Evolutionary conservation across 345 rosid genomes (phyloP).

Genomic region (Combretum micranthum): DNA sequence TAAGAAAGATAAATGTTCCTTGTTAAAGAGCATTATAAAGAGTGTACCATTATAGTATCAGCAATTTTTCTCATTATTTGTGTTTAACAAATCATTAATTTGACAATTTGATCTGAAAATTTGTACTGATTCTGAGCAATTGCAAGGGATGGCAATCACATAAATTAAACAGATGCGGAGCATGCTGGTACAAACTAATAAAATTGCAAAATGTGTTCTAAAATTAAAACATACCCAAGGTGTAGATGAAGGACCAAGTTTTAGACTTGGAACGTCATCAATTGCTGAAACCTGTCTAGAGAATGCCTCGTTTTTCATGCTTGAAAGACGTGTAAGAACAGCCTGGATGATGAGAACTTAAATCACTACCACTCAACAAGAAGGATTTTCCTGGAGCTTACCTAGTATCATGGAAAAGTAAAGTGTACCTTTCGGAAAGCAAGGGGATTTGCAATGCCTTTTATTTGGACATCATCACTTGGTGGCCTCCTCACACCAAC

Average conservation of each 20-base stretch:
- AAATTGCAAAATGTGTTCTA: too few species aligned
- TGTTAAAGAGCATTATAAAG: background rate
- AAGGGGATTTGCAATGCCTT: slow-evolving; percentile 52
- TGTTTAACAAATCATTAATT: too few species aligned
- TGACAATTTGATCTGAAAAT: too few species aligned
- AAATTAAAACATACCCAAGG: slow-evolving; percentile 7
- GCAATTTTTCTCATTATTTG: too few species aligned
- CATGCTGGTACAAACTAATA: too few species aligned
- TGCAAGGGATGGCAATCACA: too few species aligned
- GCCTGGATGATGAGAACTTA: slow-evolving; percentile 29
- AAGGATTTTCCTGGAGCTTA: too few species aligned
- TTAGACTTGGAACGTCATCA: slow-evolving; percentile 42
- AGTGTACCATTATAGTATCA: too few species aligned
- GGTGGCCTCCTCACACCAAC: slow-evolving; percentile 59
- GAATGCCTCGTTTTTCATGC: slow-evolving; percentile 47
- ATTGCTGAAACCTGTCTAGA: slow-evolving; percentile 36
- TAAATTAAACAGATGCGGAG: too few species aligned
- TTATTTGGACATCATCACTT: slow-evolving; percentile 60
- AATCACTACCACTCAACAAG: background rate
- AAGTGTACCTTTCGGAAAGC: slow-evolving; percentile 56
- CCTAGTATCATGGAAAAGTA: background rate
- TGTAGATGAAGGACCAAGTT: slow-evolving; percentile 26
- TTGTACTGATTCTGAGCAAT: too few species aligned
- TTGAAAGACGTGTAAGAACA: slow-evolving; percentile 44
- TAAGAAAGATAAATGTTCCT: background rate